These are phyloP conservation scores for Solanum lignicaule DNA, from an alignment of 257 asterid species.

Conservation along the genomic window DNA sequence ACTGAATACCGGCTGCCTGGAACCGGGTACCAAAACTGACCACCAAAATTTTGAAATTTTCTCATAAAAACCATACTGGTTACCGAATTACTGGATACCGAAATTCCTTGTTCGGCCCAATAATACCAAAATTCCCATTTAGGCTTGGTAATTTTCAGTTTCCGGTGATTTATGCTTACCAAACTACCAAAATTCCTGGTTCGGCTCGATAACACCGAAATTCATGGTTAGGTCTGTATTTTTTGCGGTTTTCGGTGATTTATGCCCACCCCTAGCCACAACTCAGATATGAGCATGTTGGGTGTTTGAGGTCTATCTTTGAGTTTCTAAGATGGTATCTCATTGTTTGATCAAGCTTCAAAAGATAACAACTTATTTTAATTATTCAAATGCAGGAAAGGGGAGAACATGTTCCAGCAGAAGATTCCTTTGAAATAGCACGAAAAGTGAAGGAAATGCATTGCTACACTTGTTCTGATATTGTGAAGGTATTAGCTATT, in stretches of 20 bases:
- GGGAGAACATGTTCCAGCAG: constrained; percentile 90
- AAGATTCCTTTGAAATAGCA: constrained; percentile 88
- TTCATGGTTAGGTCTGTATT: neutral
- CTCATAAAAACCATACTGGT: neutral
- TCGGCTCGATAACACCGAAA: neutral
- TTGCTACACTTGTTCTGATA: constrained; percentile 95
- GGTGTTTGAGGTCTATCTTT: neutral
- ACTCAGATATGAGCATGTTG: neutral
- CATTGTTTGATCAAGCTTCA: neutral
- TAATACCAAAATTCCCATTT: neutral
- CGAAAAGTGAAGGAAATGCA: constrained; percentile 86
- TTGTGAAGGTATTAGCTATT: constrained; percentile 66
- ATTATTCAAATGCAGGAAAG: constrained; percentile 61
- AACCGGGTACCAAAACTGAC: neutral
- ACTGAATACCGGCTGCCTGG: neutral
- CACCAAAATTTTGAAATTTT: neutral
- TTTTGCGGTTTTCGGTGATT: neutral
- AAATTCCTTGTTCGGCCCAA: neutral
- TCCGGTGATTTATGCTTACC: neutral
- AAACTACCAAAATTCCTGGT: neutral
- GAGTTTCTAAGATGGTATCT: neutral
- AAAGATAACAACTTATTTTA: neutral
- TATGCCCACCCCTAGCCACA: neutral
- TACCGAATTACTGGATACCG: neutral
- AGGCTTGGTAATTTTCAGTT: neutral